phyloP scores from a whole-genome alignment of 192 early-diverging fungal genomes.

The Blastocladiella britannica region DNA sequence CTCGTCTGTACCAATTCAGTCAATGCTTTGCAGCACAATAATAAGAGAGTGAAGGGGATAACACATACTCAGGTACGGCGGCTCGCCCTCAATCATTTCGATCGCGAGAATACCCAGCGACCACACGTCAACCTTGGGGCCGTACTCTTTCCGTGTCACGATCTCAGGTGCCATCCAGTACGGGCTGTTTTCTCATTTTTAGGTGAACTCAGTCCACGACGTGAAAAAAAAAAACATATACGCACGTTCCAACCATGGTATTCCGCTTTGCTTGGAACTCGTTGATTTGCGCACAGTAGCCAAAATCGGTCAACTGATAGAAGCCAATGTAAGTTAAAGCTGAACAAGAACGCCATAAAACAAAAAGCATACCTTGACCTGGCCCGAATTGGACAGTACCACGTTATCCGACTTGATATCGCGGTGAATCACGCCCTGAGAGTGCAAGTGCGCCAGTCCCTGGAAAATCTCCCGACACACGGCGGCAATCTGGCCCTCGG shows the following conservation, averaged over 20 bases:
- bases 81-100: conserved; percentile 46
- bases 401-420: conserved; percentile 78
- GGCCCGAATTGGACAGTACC: not conserved
- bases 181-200: conserved; percentile 11
- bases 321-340: too few species aligned
- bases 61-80: conserved; percentile 34
- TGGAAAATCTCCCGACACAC: conserved; percentile 37
- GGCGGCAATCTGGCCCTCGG: conserved; percentile 60
- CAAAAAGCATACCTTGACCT: not conserved
- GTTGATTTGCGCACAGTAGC: conserved; percentile 78
- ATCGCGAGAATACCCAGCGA: conserved; percentile 42
- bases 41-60: too few species aligned
- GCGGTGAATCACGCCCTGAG: conserved; percentile 57
- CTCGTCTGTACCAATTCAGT: too few species aligned
- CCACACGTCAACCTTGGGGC: conserved; percentile 41
- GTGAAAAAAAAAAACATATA: not conserved
- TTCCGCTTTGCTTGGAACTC: conserved; percentile 66
- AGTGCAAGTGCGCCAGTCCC: not conserved
- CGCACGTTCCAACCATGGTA: conserved; percentile 60
- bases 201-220: not conserved
- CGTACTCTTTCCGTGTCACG: conserved; percentile 41
- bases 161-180: conserved; percentile 53
- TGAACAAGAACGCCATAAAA: not conserved
- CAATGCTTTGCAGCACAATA: too few species aligned
- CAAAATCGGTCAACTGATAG: conserved; percentile 87